These are phyloP conservation scores for Corrigiola litoralis DNA, from an alignment of 179 eudicot species.

Conservation along the genomic window DNA sequence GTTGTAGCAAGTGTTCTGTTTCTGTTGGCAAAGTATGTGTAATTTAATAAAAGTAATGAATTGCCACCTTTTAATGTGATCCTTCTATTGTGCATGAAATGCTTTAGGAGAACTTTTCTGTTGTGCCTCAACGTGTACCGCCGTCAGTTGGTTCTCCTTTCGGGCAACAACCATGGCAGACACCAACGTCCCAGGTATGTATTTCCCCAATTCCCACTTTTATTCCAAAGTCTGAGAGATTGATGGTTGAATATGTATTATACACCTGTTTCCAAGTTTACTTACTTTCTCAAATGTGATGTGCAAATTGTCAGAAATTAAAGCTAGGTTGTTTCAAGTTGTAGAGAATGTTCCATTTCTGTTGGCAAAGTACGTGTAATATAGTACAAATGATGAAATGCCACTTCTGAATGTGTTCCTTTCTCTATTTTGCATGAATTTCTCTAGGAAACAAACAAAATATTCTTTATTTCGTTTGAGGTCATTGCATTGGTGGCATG, in stretches of 20 bases:
- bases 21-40: not conserved
- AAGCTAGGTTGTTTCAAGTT: not conserved
- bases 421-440: not conserved
- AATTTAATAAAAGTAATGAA: not conserved
- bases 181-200: slow-evolving; percentile 63
- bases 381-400: not conserved
- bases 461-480: not conserved
- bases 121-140: slow-evolving; percentile 34
- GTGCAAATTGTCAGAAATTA: not conserved
- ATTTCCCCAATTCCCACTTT: no score
- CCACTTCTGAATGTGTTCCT: not conserved
- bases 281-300: no score
- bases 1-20: not conserved
- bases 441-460: no score
- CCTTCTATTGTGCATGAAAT: not conserved
- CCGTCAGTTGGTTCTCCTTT: slow-evolving; percentile 47
- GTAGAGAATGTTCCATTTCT: not conserved
- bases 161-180: slow-evolving; percentile 67
- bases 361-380: not conserved
- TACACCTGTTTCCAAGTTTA: not conserved
- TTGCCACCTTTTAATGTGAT: not conserved
- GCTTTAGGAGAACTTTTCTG: slow-evolving; percentile 18
- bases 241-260: not conserved
- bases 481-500: not conserved
- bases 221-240: not conserved